Percentiles rank a stretch among this genome's conserved stretches.
Evolutionary conservation across 1,284 basidiomycete species (phyloP).

Genomic region (Cryptococcus sp.): DNA sequence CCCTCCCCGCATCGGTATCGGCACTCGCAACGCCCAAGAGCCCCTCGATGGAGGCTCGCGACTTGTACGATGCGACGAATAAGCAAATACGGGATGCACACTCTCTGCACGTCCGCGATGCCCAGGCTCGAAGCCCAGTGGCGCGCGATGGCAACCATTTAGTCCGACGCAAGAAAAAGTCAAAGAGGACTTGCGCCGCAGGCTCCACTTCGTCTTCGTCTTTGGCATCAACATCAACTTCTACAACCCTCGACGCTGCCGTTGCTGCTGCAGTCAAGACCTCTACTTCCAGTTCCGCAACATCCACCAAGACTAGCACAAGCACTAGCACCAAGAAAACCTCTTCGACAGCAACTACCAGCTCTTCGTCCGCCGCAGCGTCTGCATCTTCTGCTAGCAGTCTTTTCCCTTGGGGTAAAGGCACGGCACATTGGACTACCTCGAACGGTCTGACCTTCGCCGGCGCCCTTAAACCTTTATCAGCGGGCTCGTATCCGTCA

Average conservation of each 20-base stretch:
- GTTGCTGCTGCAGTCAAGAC: neutral
- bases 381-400: neutral
- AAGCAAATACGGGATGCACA: neutral
- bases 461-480: constrained; percentile 40
- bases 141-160: neutral
- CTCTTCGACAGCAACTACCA: neutral
- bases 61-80: constrained; percentile 11
- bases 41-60: constrained; percentile 8
- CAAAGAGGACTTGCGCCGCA: neutral
- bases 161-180: neutral
- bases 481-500: constrained; percentile 37
- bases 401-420: constrained; percentile 25
- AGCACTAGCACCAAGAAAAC: constrained; percentile 8
- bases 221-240: neutral
- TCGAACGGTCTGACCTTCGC: constrained; percentile 17
- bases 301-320: neutral
- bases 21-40: neutral
- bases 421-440: constrained; percentile 19
- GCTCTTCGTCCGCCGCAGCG: neutral
- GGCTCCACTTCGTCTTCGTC: constrained; percentile 2
- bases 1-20: neutral
- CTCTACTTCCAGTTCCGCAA: neutral
- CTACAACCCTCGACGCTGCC: neutral
- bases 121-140: neutral
- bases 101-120: neutral